Evolutionary conservation across 768 basidiomycete species (phyloP), one percentile per base, ranked within the genome.

Genomic region (Tricholoma matsutake): DNA sequence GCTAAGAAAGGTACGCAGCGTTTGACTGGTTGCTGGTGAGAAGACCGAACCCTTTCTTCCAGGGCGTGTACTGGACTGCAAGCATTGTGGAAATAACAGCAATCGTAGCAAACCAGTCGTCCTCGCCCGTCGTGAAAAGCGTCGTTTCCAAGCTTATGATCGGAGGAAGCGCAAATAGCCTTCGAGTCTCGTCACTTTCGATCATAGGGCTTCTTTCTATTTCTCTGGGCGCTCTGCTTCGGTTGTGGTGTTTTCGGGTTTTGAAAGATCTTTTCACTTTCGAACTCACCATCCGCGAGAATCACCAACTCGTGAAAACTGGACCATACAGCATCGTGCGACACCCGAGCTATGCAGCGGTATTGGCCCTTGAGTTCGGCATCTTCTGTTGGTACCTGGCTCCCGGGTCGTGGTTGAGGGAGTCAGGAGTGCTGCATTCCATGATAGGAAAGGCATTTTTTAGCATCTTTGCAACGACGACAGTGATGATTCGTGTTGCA

Each of bases 231-330:
- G 58, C 70, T 4, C 37, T 69, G 2, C 63, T 81, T 5, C 78
- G 78, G 28, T 35, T 75, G 11, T 66, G 65, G 57, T 80, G 75
- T 61, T 80, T 73, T 62, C 72, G 63, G 14, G 64, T 64, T 11
- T 69, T 80, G 29, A 75, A 75, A 13, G 54, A 63, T 11, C 65
- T 73, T 34, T 79, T 77, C 25, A 63, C 62, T 7, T 60, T 63
- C 28, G 49, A 59, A 16, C 18, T 63, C 5, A 52, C 43, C 11
- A 49, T 63, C 22, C 45, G 41, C 2, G 29, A 56, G 16, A 29
- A 56, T 10, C 62, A 63, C 34, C 18, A 32, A 34, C 37, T 63
- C 13, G 54, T 63, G 35, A 60, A 32, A 13, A 56, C 37, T 7
- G 62, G 59, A 2, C 62, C 62, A 16, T 63, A 63, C 28, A 49